phyloP scores from a whole-genome alignment of 805 yeast species.

The Yarrowia hollandica region DNA sequence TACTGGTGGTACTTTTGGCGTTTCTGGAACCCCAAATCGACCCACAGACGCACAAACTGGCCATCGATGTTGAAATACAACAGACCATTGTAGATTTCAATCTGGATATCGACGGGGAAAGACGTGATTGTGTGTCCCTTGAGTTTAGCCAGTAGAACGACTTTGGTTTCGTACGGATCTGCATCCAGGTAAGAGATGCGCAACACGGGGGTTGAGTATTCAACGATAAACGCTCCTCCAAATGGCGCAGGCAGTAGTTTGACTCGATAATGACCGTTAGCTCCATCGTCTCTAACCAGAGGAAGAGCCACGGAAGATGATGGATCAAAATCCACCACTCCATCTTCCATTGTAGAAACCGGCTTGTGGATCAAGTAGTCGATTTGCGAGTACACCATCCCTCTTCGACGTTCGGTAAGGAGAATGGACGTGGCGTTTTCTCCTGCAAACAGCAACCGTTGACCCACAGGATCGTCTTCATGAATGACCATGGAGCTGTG shows the following conservation, averaged over 20 bases:
- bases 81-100: conserved; percentile 3
- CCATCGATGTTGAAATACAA: background rate
- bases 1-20: background rate
- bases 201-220: background rate
- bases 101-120: conserved; percentile 6
- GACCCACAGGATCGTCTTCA: background rate
- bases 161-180: background rate
- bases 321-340: background rate
- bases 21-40: conserved; percentile 5
- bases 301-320: background rate
- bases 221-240: background rate
- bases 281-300: background rate
- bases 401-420: background rate
- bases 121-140: conserved; percentile 4
- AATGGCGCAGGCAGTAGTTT: background rate
- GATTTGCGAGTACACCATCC: background rate
- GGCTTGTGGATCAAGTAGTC: background rate
- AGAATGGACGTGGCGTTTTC: background rate
- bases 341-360: background rate
- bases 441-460: background rate
- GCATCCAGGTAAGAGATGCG: background rate
- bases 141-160: conserved; percentile 1
- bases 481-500: background rate
- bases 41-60: conserved; percentile 7
- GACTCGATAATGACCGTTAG: background rate